phyloP scores from a whole-genome alignment of 1,284 basidiomycete species.

The Tremellales sp. region DNA sequence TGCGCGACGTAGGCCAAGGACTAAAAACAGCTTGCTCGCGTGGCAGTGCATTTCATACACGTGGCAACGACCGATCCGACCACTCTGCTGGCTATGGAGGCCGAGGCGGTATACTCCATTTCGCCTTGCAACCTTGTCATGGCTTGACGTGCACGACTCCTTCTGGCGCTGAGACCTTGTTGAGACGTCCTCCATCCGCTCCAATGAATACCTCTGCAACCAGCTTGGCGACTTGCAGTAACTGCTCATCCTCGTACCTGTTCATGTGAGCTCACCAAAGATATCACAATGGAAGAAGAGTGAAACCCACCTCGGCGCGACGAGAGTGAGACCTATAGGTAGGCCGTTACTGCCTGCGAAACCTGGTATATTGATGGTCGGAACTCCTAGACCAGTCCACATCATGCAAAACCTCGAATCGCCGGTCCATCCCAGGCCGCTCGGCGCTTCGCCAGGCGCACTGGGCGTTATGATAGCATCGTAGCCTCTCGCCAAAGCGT shows the following conservation, averaged over 20 bases:
- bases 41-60: too few relatives aligned
- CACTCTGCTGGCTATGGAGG: too few relatives aligned
- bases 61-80: too few relatives aligned
- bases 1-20: too few relatives aligned
- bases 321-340: slow-evolving; percentile 27
- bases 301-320: slow-evolving; percentile 18
- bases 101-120: too few relatives aligned
- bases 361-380: slow-evolving; percentile 24
- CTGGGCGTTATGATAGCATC: slow-evolving; percentile 26
- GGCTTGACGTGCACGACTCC: slow-evolving; percentile 6
- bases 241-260: slow-evolving; percentile 22
- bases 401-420: slow-evolving; percentile 17
- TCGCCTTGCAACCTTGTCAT: background rate
- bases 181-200: slow-evolving; percentile 13
- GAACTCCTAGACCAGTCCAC: slow-evolving; percentile 31
- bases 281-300: too few relatives aligned
- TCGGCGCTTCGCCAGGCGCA: slow-evolving; percentile 19
- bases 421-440: slow-evolving; percentile 19
- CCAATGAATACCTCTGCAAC: slow-evolving; percentile 20
- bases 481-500: slow-evolving; percentile 16
- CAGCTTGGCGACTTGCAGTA: slow-evolving; percentile 13
- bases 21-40: too few relatives aligned
- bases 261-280: background rate
- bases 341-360: slow-evolving; percentile 21
- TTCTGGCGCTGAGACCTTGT: slow-evolving; percentile 9